phyloP scores from a whole-genome alignment of 352 stramenopile species.

The Halophytophthora batemanensis region DNA sequence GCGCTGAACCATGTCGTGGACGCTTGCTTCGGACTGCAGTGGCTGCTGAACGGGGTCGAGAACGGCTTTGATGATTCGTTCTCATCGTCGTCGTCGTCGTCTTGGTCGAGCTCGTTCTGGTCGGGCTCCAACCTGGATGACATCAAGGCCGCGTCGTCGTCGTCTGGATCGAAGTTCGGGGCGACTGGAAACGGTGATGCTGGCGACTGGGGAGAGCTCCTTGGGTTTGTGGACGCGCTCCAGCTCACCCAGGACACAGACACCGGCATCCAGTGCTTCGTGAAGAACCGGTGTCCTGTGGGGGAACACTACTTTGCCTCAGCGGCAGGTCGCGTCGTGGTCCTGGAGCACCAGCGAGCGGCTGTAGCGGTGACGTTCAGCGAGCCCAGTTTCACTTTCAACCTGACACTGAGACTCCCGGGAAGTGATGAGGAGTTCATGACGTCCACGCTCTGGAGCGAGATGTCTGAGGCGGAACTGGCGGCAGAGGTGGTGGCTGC shows the following conservation, averaged over 20 bases:
- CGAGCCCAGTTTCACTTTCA: constrained; percentile 20
- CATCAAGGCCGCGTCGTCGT: background rate
- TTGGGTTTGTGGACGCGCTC: constrained; percentile 8
- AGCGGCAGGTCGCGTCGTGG: constrained; percentile 28
- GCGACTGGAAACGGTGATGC: background rate
- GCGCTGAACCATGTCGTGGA: constrained; percentile 13
- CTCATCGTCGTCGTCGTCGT: constrained; percentile 13
- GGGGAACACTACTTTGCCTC: constrained; percentile 13
- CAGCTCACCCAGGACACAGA: constrained; percentile 11
- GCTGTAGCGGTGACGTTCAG: constrained; percentile 15
- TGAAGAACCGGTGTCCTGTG: constrained; percentile 26
- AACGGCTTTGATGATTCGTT: constrained; percentile 3
- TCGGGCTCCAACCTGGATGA: background rate
- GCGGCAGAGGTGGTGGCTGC: constrained; percentile 9
- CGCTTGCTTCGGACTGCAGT: constrained; percentile 17
- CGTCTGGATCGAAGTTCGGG: background rate
- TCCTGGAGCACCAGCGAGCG: constrained; percentile 20
- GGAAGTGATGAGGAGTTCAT: constrained; percentile 15
- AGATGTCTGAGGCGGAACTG: constrained; percentile 13
- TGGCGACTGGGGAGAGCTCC: constrained; percentile 9
- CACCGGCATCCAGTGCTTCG: constrained; percentile 22
- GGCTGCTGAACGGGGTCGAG: constrained; percentile 13
- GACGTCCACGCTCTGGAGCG: constrained; percentile 22
- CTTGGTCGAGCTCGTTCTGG: constrained; percentile 12
- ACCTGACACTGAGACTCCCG: constrained; percentile 23